Evolutionary conservation across 2,329 filamentous ascomycete genomes (phyloP).

Genomic region (Aciculosporium take): DNA sequence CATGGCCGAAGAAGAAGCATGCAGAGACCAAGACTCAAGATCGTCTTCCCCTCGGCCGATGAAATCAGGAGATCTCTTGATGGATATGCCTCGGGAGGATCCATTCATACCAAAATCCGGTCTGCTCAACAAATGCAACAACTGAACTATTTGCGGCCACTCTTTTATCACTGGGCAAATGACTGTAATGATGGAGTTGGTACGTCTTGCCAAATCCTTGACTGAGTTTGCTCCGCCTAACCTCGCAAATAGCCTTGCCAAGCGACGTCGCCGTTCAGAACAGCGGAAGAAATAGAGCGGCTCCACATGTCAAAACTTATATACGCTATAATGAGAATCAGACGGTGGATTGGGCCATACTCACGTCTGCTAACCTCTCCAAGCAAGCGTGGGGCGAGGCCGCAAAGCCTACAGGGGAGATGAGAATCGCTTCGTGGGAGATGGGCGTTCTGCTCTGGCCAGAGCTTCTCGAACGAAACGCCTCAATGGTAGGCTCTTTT

Average conservation of each 20-base stretch:
- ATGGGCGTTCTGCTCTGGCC: conserved; percentile 78
- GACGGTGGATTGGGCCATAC: conserved; percentile 66
- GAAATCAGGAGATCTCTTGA: conserved; percentile 66
- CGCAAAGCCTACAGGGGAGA: conserved; percentile 38
- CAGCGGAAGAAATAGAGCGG: conserved; percentile 52
- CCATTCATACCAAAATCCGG: conserved; percentile 70
- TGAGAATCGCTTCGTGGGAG: conserved; percentile 69
- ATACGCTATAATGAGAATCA: conserved; percentile 44
- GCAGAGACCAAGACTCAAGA: conserved; percentile 40
- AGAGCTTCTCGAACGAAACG: conserved; percentile 32
- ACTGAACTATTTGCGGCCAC: conserved; percentile 53
- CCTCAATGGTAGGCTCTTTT: conserved; percentile 56
- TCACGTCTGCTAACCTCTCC: conserved; percentile 84
- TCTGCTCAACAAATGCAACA: conserved; percentile 59
- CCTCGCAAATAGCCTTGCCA: conserved; percentile 13
- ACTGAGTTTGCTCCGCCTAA: not conserved
- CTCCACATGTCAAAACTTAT: conserved; percentile 85
- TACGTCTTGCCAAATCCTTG: not conserved
- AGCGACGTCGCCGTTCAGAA: conserved; percentile 20
- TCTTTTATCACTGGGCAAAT: conserved; percentile 65
- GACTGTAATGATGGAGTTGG: conserved; percentile 28
- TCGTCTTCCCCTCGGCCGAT: conserved; percentile 69
- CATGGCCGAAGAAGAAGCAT: conserved; percentile 14
- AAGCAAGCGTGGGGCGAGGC: conserved; percentile 78
- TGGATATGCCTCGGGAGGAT: conserved; percentile 62